Conservation (phyloP, 2,329 filamentous ascomycete species). For the Aspergillus jensenii region DNA sequence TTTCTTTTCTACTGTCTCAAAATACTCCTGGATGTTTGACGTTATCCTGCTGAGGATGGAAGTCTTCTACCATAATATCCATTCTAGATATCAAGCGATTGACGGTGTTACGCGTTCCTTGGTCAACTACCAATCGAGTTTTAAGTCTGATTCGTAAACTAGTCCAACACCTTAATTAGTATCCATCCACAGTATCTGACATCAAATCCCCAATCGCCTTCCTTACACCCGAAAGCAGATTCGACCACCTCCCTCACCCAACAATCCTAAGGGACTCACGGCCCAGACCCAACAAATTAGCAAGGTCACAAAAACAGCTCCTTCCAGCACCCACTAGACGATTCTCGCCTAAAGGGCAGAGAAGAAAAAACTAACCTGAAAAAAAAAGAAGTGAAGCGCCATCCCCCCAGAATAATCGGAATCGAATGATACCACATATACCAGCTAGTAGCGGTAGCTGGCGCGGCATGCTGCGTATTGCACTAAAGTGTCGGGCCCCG, state of each 20-base stretch:
- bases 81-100: conserved; percentile 22
- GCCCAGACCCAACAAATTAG: conserved; percentile 35
- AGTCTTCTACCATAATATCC: conserved; percentile 21
- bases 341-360: conserved; percentile 13
- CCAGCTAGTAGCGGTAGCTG: conserved; percentile 29
- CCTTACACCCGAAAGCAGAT: neutral
- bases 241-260: neutral
- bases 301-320: conserved; percentile 18
- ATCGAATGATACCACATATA: conserved; percentile 71
- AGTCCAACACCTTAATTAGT: too few relatives aligned
- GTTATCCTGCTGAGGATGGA: neutral
- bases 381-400: conserved; percentile 63
- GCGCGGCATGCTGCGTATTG: conserved; percentile 84
- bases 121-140: conserved; percentile 2
- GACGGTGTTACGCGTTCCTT: conserved; percentile 10
- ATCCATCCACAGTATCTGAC: neutral
- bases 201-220: neutral
- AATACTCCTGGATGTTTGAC: conserved; percentile 22
- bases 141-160: neutral
- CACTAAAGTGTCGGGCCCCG: conserved; percentile 72
- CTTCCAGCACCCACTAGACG: conserved; percentile 23
- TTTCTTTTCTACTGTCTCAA: conserved; percentile 19
- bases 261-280: conserved; percentile 8
- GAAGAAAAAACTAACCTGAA: conserved; percentile 47
- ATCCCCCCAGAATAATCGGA: conserved; percentile 87